Evolutionary conservation across 2,329 filamentous ascomycete genomes (phyloP).

Genomic region (Fusarium poae): DNA sequence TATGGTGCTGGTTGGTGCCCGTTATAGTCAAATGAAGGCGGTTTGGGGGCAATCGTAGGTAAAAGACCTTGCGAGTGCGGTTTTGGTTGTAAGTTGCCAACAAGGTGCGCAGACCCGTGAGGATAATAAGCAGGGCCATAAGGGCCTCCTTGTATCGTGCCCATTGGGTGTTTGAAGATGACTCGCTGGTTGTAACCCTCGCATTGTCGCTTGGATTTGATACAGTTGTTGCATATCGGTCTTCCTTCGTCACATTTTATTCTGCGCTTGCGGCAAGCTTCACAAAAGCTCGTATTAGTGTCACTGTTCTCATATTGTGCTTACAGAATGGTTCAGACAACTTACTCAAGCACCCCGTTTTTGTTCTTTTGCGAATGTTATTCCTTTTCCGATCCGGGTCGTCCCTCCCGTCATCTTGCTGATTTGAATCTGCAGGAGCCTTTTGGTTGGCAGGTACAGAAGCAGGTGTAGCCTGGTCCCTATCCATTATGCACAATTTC

Average conservation of each 20-base stretch:
- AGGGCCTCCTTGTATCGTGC: conserved; percentile 60
- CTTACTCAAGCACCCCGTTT: conserved; percentile 92
- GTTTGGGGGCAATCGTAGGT: conserved; percentile 65
- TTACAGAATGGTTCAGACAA: conserved; percentile 36
- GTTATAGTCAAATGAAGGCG: conserved; percentile 54
- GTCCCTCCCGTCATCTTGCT: conserved; percentile 56
- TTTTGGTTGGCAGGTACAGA: conserved; percentile 32
- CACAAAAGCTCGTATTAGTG: conserved; percentile 42
- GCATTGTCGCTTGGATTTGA: conserved; percentile 86
- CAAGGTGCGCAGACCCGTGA: conserved; percentile 53
- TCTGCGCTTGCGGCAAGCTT: conserved; percentile 90
- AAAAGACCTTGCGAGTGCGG: conserved; percentile 56
- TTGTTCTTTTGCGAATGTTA: conserved; percentile 77
- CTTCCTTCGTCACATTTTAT: conserved; percentile 97
- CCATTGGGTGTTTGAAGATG: conserved; percentile 78
- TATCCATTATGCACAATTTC: conserved; percentile 39
- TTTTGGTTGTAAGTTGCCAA: conserved; percentile 53
- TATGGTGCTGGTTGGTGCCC: conserved; percentile 38
- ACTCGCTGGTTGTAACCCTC: conserved; percentile 87
- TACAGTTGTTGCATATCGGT: conserved; percentile 85
- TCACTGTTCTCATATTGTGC: conserved; percentile 2
- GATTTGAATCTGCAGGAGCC: conserved; percentile 51
- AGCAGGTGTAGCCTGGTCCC: conserved; percentile 25
- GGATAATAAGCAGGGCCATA: conserved; percentile 60
- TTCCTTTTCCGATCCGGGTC: conserved; percentile 62